A percentile compares a stretch with the other conserved stretches of the same genome.
phyloP scores from a whole-genome alignment of 2,329 filamentous ascomycete species.

The Didymella keratinophila region DNA sequence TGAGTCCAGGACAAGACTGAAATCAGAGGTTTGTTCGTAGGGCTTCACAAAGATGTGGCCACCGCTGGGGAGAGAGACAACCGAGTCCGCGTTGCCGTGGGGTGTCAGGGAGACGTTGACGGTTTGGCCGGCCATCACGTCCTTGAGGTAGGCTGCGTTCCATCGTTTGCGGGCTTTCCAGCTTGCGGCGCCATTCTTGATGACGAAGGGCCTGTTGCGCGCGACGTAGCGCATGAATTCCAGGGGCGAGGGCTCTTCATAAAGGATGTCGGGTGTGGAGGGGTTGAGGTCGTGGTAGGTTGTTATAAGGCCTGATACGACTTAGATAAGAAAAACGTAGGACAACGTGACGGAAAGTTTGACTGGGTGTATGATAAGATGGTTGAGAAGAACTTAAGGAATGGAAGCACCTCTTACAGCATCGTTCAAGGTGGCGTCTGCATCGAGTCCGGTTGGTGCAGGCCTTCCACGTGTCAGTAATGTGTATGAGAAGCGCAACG shows the following conservation, averaged over 20 bases:
- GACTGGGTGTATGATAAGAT: not conserved
- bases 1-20: slow-evolving; percentile 68
- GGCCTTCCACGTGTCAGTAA: slow-evolving; percentile 27
- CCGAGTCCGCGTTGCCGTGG: slow-evolving; percentile 66
- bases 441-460: slow-evolving; percentile 42
- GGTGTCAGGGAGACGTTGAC: slow-evolving; percentile 85
- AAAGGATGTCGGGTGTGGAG: slow-evolving; percentile 65
- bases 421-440: slow-evolving; percentile 35
- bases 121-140: slow-evolving; percentile 61
- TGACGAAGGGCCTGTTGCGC: slow-evolving; percentile 76
- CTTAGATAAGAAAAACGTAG: not conserved
- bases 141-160: slow-evolving; percentile 67
- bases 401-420: slow-evolving; percentile 49
- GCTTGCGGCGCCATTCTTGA: slow-evolving; percentile 66
- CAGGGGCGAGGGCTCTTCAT: slow-evolving; percentile 72
- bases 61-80: slow-evolving; percentile 69
- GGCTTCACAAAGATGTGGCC: slow-evolving; percentile 71
- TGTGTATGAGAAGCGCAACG: not conserved
- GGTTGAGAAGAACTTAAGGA: slow-evolving; percentile 4
- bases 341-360: too few species aligned
- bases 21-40: slow-evolving; percentile 70
- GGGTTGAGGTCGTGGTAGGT: slow-evolving; percentile 79
- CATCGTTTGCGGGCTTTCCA: slow-evolving; percentile 72
- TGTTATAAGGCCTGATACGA: slow-evolving; percentile 60
- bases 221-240: slow-evolving; percentile 83